A percentile compares a stretch with the other conserved stretches of the same genome.
Evolutionary conservation across 352 stramenopile species (phyloP).

Genomic region (Globisporangium ultimum): DNA sequence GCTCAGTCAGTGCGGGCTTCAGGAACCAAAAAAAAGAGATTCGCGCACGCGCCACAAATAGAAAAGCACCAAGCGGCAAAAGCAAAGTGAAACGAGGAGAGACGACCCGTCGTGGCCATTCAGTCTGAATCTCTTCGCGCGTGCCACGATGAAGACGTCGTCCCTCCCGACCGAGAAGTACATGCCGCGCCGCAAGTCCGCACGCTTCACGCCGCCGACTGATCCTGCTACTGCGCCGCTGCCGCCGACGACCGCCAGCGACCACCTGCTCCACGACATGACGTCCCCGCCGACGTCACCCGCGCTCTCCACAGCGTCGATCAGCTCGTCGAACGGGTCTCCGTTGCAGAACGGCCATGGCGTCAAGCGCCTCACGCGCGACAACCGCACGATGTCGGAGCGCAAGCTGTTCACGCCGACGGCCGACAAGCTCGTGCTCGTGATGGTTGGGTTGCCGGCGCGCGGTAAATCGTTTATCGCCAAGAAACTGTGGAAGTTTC

Average conservation of each 20-base stretch:
- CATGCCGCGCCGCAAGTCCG: slow-evolving; percentile 12
- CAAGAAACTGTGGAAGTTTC: slow-evolving; percentile 86
- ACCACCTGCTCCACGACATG: not conserved
- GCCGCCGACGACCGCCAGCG: not conserved
- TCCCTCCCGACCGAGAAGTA: slow-evolving; percentile 11
- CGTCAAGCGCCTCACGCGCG: slow-evolving; percentile 12
- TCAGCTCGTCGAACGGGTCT: slow-evolving; percentile 7
- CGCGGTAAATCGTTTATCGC: slow-evolving; percentile 96
- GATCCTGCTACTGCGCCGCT: not conserved
- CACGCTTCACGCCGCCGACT: slow-evolving; percentile 11
- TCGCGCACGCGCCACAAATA: not conserved
- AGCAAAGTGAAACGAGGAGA: no score
- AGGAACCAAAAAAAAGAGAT: not conserved
- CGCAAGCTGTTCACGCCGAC: slow-evolving; percentile 75
- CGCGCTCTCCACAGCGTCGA: slow-evolving; percentile 9
- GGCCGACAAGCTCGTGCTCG: slow-evolving; percentile 93
- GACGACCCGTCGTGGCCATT: no score
- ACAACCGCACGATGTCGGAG: slow-evolving; percentile 51
- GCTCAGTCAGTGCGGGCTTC: not conserved
- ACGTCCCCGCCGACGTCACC: slow-evolving; percentile 12
- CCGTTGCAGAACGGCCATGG: not conserved
- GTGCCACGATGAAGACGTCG: slow-evolving; percentile 5
- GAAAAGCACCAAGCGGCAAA: not conserved
- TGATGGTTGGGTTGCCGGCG: slow-evolving; percentile 94
- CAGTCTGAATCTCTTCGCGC: not conserved